Base-by-base conservation (phyloP, 495 filamentous ascomycete species). In the Entonaema liquescens region DNA sequence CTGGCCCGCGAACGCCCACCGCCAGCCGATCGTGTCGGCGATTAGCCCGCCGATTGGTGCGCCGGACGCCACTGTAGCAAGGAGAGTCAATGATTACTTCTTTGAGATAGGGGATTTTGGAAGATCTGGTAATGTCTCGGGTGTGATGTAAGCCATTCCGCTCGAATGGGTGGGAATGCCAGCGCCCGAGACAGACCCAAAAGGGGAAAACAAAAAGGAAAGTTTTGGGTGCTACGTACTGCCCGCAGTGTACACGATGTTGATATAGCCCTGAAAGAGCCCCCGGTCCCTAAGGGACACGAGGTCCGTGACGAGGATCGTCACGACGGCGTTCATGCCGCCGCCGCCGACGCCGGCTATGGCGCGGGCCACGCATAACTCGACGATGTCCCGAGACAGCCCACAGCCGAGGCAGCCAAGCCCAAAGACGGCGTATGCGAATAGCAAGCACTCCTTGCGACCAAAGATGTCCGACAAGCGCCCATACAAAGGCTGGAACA, bases 381-480 rank as follows among this genome's bases (percentile, higher is more conserved):
- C 80, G 47, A 82, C 79, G 77, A 96, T 92, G 76, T 88, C 85
- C 42, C 82, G 87, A 5, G 90, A 87, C 6, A 94, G 74, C 2
- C 92, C 93, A 74, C 93, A 95, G 59, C 84, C 87, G 23, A 93
- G 75, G 64, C 89, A 92, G 1, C 92, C 93, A 15, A 89, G 73
- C 2, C 91, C 92, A 77, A 96, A 96, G 59, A 93, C 78, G 31
- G 82, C 74, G 81, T 95, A 95, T 4, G 87, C 87, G 70, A 89
- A 92, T 2, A 95, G 83, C 19, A 96, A 82, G 72, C 87, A 90
- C 15, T 84, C 71, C 80, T 94, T 94, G n/a, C 93, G 87, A 13
- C 91, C 90, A 79, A 95, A 95, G 52, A 95, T 94, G 77, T 95
- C 92, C 62, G 86, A 89, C 42, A 93, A 74, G 73, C 91, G 92